These are phyloP conservation scores for Candida fluviatilis DNA, from an alignment of 805 yeast species.

Conservation along the genomic window DNA sequence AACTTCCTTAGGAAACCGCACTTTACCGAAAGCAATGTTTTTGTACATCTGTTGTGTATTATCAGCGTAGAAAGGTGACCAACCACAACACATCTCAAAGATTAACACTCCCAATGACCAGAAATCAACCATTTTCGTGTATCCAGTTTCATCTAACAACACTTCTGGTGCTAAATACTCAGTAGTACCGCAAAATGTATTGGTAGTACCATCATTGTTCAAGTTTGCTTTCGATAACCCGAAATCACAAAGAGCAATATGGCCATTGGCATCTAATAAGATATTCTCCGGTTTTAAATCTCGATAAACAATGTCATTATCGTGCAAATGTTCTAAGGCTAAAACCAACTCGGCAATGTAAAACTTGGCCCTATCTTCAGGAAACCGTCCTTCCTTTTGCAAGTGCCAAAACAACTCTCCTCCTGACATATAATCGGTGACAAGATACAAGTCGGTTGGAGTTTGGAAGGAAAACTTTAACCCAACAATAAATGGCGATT, in stretches of 20 bases:
- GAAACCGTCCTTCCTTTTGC: conserved; percentile 92
- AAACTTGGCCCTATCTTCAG: conserved; percentile 92
- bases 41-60: conserved; percentile 98
- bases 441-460: conserved; percentile 84
- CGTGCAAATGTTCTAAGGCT: conserved; percentile 92
- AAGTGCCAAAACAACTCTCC: conserved; percentile 97
- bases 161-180: conserved; percentile 98
- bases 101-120: conserved; percentile 97
- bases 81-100: conserved; percentile 99
- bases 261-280: conserved; percentile 92
- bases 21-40: conserved; percentile 97
- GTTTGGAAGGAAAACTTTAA: conserved; percentile 96
- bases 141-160: conserved; percentile 89
- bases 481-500: conserved; percentile 92
- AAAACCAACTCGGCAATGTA: conserved; percentile 94
- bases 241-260: conserved; percentile 94
- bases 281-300: conserved; percentile 97
- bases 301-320: conserved; percentile 92
- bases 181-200: conserved; percentile 97
- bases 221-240: conserved; percentile 94
- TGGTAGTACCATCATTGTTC: conserved; percentile 81
- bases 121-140: conserved; percentile 98
- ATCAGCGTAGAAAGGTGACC: conserved; percentile 98
- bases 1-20: conserved; percentile 94
- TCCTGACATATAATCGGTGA: conserved; percentile 97